Conservation (phyloP, 257 asterid genomes). For the Lavandula angustifolia region DNA sequence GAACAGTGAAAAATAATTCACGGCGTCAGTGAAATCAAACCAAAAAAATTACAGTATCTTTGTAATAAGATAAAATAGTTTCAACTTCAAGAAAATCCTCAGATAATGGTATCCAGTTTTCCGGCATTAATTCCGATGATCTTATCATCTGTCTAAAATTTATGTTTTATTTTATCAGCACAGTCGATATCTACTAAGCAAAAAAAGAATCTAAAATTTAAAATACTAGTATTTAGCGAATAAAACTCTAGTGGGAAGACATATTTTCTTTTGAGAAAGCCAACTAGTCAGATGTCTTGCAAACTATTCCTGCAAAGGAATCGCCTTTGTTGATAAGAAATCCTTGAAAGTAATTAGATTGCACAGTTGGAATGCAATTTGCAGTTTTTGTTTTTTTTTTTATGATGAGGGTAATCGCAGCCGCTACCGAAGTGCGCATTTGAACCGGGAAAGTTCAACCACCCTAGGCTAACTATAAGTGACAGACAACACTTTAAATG, state of each 20-base stretch:
- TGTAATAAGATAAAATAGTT: background rate
- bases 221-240: background rate
- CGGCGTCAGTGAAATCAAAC: too few relatives aligned
- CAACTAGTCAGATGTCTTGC: too few relatives aligned
- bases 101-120: background rate
- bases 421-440: too few relatives aligned
- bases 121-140: background rate
- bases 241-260: background rate
- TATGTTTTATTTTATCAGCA: background rate
- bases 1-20: too few relatives aligned
- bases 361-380: too few relatives aligned
- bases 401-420: too few relatives aligned
- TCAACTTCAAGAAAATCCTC: conserved; percentile 4
- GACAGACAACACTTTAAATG: too few relatives aligned
- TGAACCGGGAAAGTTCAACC: too few relatives aligned
- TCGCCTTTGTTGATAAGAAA: too few relatives aligned
- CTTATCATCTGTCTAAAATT: background rate
- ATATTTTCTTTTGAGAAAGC: background rate
- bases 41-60: background rate
- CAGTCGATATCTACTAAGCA: background rate
- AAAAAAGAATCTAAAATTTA: background rate
- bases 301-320: background rate
- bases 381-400: too few relatives aligned
- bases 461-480: too few relatives aligned
- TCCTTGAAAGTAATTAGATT: too few relatives aligned